Conservation (phyloP, 495 filamentous ascomycete species). For the Penicillium turbatum region DNA sequence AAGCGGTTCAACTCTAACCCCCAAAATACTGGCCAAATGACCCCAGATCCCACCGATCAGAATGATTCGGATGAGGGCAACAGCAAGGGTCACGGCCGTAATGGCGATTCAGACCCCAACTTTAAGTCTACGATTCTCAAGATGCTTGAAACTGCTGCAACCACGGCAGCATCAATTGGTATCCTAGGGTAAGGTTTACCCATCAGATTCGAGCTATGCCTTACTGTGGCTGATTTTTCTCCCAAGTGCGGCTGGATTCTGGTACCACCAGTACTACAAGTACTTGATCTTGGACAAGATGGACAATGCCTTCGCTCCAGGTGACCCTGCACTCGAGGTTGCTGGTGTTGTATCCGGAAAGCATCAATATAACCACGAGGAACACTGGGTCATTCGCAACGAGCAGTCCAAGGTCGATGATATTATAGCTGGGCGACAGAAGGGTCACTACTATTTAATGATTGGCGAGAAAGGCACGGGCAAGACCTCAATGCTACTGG, state of each 20-base stretch:
- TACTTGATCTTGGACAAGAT: constrained; percentile 82
- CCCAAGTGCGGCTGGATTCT: constrained; percentile 67
- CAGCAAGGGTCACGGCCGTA: constrained; percentile 17
- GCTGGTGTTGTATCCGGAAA: constrained; percentile 65
- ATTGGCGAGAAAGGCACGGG: constrained; percentile 95
- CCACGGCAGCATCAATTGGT: constrained; percentile 79
- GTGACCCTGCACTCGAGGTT: constrained; percentile 86
- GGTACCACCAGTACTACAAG: constrained; percentile 87
- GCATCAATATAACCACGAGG: constrained; percentile 49
- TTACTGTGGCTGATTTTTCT: constrained; percentile 15
- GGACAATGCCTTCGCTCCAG: constrained; percentile 85
- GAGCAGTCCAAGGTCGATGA: constrained; percentile 76
- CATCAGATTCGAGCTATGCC: not conserved
- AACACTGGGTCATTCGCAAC: constrained; percentile 76
- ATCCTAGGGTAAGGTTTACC: constrained; percentile 63
- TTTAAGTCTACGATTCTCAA: constrained; percentile 57
- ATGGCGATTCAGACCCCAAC: constrained; percentile 30
- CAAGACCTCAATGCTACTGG: constrained; percentile 91
- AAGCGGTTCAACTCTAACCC: constrained; percentile 32
- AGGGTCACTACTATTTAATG: constrained; percentile 86
- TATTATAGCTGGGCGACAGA: constrained; percentile 64
- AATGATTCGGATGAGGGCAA: constrained; percentile 29
- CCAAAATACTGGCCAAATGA: constrained; percentile 22
- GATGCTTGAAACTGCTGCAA: constrained; percentile 80
- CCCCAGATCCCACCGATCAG: constrained; percentile 34